Conservation (phyloP, 2,329 filamentous ascomycete species). For the Trichoderma sp. region DNA sequence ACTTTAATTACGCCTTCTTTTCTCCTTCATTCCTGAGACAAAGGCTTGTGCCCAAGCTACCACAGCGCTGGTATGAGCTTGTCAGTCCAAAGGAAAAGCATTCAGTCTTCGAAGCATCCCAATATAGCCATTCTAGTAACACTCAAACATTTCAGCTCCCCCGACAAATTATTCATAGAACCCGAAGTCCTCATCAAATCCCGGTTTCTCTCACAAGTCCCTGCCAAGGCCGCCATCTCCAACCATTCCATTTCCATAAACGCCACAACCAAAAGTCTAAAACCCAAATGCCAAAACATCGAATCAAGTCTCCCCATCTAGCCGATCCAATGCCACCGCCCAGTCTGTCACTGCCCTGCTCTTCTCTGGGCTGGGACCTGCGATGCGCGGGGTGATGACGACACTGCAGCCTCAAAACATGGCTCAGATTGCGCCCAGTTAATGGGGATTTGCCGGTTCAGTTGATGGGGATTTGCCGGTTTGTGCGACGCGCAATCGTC, state of each 20-base stretch:
- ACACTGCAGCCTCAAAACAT: neutral
- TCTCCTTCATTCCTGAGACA: neutral
- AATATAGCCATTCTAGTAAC: neutral
- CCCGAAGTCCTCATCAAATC: neutral
- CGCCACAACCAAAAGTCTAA: neutral
- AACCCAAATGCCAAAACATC: neutral
- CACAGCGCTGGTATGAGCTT: neutral
- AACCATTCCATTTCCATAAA: neutral
- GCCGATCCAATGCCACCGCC: constrained; percentile 1
- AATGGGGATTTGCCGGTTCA: neutral
- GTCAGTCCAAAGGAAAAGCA: neutral
- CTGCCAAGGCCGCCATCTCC: neutral
- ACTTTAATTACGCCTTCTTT: neutral
- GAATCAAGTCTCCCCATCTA: neutral
- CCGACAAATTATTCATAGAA: too few relatives aligned
- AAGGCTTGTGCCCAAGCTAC: neutral
- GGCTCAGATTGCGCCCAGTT: neutral
- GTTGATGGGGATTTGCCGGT: neutral
- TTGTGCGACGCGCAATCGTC: neutral
- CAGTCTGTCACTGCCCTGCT: constrained; percentile 4
- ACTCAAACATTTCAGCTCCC: neutral
- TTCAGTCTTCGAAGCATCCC: neutral
- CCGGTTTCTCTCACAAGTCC: neutral
- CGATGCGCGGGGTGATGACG: neutral
- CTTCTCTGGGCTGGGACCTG: neutral